Conservation (phyloP, 169 alveolate genomes). For the Plasmodium billcollinsi region DNA sequence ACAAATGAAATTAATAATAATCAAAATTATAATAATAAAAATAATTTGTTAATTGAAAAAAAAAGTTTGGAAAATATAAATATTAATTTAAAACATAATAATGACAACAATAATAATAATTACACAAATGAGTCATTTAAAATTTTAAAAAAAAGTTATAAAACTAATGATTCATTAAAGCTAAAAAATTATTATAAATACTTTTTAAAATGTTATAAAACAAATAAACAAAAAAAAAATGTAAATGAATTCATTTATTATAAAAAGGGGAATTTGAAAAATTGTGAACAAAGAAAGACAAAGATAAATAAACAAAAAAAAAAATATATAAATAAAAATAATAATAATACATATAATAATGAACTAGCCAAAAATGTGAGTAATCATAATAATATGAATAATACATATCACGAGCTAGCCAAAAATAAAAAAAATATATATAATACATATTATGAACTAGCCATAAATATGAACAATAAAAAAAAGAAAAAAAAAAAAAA, state of each 20-base stretch:
- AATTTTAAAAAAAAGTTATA: not conserved
- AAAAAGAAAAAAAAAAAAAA: slow-evolving; percentile 27
- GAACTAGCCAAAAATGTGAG: not conserved
- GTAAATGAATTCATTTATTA: slow-evolving; percentile 32
- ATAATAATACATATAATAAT: not conserved
- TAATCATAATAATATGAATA: slow-evolving; percentile 6
- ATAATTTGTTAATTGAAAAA: too few species aligned
- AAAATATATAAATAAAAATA: too few species aligned
- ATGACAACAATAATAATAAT: too few species aligned
- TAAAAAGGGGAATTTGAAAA: slow-evolving; percentile 18
- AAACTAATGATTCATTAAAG: slow-evolving; percentile 4
- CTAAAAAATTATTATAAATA: slow-evolving; percentile 33
- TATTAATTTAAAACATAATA: too few species aligned
- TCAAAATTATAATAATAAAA: too few species aligned
- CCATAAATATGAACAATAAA: slow-evolving; percentile 6
- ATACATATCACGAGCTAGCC: not conserved
- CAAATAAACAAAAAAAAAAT: slow-evolving; percentile 40
- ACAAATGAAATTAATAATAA: too few species aligned
- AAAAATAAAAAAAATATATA: slow-evolving; percentile 6
- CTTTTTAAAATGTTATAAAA: slow-evolving; percentile 34
- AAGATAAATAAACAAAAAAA: not conserved
- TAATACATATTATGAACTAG: not conserved
- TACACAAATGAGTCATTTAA: too few species aligned
- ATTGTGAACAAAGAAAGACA: not conserved
- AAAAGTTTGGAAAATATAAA: too few species aligned